Evolutionary conservation across 768 basidiomycete species (phyloP).

Genomic region (Boletus rufocinnamomeus): DNA sequence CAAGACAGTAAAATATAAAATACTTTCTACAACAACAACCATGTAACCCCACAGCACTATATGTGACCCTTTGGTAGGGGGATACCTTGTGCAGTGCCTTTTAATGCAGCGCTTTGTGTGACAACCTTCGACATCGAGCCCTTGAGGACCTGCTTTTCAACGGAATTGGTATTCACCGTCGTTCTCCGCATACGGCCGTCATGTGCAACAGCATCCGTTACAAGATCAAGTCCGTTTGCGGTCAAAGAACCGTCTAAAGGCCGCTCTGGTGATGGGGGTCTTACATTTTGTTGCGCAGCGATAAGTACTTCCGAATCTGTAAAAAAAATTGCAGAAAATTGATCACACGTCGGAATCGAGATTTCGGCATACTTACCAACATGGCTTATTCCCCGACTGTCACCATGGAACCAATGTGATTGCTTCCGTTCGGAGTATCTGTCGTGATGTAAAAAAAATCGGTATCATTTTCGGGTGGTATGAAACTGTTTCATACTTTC

Average conservation of each 20-base stretch:
- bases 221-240: constrained; percentile 41
- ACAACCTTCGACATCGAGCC: constrained; percentile 58
- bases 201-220: constrained; percentile 38
- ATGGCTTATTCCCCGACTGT: constrained; percentile 55
- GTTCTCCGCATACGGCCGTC: constrained; percentile 45
- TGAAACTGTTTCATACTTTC: constrained; percentile 49
- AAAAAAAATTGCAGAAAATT: constrained; percentile 1
- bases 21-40: constrained; percentile 19
- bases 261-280: constrained; percentile 28
- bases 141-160: constrained; percentile 54
- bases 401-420: constrained; percentile 60
- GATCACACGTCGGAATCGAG: constrained; percentile 4
- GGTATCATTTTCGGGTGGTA: not conserved
- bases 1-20: constrained; percentile 10
- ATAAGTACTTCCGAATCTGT: constrained; percentile 29
- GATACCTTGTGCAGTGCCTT: constrained; percentile 8
- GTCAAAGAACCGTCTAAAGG: constrained; percentile 29
- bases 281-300: constrained; percentile 19
- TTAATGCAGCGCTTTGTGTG: constrained; percentile 27
- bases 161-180: constrained; percentile 37
- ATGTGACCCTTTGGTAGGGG: constrained; percentile 15
- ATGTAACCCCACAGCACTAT: constrained; percentile 4
- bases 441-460: constrained; percentile 3
- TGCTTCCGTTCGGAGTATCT: constrained; percentile 61
- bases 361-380: constrained; percentile 42